These are phyloP conservation scores for Fusarium longipes DNA, from an alignment of 2,329 filamentous ascomycete species.

Conservation along the genomic window DNA sequence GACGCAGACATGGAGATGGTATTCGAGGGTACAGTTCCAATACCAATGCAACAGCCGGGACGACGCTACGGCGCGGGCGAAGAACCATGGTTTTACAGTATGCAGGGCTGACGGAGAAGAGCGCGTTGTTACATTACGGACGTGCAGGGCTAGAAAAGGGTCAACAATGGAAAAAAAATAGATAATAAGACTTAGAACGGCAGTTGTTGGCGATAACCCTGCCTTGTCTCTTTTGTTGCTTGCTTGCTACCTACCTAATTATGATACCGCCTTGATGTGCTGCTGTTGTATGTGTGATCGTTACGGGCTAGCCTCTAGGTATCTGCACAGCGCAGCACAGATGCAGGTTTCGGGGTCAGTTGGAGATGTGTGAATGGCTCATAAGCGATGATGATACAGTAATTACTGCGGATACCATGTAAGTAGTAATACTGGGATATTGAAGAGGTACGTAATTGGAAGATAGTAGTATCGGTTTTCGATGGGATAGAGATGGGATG, in stretches of 20 bases:
- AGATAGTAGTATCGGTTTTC: constrained; percentile 3
- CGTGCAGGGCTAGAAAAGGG: constrained; percentile 18
- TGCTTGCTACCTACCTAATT: constrained; percentile 3
- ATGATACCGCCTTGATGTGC: neutral
- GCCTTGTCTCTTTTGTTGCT: constrained; percentile 8
- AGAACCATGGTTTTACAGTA: constrained; percentile 58
- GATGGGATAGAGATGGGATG: constrained; percentile 9
- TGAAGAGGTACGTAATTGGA: neutral
- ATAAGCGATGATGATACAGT: constrained; percentile 12
- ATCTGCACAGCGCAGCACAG: constrained; percentile 11
- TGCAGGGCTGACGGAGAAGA: constrained; percentile 40
- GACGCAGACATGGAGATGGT: constrained; percentile 36
- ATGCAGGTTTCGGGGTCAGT: constrained; percentile 19
- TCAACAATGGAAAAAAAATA: constrained; percentile 13
- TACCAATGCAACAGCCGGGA: constrained; percentile 73
- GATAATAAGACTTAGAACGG: constrained; percentile 24
- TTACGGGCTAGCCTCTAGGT: constrained; percentile 24
- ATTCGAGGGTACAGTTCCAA: constrained; percentile 67
- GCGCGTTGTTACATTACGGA: constrained; percentile 7
- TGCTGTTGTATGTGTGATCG: constrained; percentile 9
- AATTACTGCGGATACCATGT: neutral
- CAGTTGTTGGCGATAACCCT: constrained; percentile 24
- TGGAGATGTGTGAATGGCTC: constrained; percentile 17
- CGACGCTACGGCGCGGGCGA: constrained; percentile 57
- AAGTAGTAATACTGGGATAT: neutral